phyloP scores from a whole-genome alignment of 2,329 filamentous ascomycete genomes.

The Teratosphaeriaceae sp. region DNA sequence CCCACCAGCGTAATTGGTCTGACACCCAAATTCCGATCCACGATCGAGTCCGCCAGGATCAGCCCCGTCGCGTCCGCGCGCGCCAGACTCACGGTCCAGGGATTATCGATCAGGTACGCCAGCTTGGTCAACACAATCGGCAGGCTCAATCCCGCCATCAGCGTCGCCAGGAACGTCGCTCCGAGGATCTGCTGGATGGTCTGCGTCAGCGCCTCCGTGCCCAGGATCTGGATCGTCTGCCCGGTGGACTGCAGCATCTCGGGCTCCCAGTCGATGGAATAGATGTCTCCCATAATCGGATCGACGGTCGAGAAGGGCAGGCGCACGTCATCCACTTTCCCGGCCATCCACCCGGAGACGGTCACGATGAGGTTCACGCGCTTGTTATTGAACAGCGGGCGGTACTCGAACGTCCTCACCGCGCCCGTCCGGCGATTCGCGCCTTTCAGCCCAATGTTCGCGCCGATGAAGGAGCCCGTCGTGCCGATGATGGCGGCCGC shows the following conservation, averaged over 20 bases:
- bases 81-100: conserved; percentile 91
- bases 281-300: conserved; percentile 96
- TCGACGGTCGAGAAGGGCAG: conserved; percentile 94
- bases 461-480: conserved; percentile 75
- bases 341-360: conserved; percentile 96
- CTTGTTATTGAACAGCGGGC: conserved; percentile 96
- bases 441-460: conserved; percentile 77
- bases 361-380: conserved; percentile 92
- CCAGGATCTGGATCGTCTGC: conserved; percentile 96
- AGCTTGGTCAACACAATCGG: conserved; percentile 90
- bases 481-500: conserved; percentile 94
- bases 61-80: conserved; percentile 82
- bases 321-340: conserved; percentile 93
- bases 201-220: conserved; percentile 94
- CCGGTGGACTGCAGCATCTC: conserved; percentile 98
- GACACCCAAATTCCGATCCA: conserved; percentile 84
- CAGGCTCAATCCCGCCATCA: conserved; percentile 92
- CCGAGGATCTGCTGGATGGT: conserved; percentile 92
- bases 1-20: conserved; percentile 89
- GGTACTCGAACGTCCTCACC: conserved; percentile 94
- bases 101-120: conserved; percentile 94
- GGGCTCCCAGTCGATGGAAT: conserved; percentile 95
- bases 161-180: conserved; percentile 75
- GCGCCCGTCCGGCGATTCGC: conserved; percentile 83
- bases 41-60: conserved; percentile 88